phyloP scores from a whole-genome alignment of 2,329 filamentous ascomycete species.

The Sclerotinia minor region DNA sequence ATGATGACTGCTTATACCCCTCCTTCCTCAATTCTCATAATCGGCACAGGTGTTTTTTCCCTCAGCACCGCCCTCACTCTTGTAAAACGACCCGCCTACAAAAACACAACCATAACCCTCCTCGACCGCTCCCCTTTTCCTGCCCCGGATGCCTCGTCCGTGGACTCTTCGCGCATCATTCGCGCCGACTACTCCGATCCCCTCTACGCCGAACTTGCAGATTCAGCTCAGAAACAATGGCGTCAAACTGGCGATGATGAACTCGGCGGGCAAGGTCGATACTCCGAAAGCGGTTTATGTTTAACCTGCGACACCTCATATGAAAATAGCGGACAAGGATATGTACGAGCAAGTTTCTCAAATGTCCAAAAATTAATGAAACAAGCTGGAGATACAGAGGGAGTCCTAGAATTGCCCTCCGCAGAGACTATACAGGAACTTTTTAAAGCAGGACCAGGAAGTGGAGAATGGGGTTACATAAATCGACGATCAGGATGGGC shows the following conservation, averaged over 20 bases:
- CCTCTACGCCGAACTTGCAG: conserved; percentile 73
- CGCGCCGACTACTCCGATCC: conserved; percentile 78
- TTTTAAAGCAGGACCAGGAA: conserved; percentile 51
- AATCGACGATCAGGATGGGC: conserved; percentile 79
- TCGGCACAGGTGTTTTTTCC: conserved; percentile 61
- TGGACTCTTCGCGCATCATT: conserved; percentile 65
- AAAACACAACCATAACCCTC: conserved; percentile 54
- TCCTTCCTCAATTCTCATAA: conserved; percentile 60
- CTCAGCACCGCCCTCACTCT: conserved; percentile 71
- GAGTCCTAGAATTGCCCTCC: conserved; percentile 46
- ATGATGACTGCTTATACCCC: conserved; percentile 20
- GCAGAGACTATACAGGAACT: conserved; percentile 48
- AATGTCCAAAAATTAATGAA: conserved; percentile 53
- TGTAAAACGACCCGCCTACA: conserved; percentile 58
- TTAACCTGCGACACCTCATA: conserved; percentile 56
- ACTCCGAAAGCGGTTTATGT: conserved; percentile 68
- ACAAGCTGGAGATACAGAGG: conserved; percentile 38
- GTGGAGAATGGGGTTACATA: conserved; percentile 68
- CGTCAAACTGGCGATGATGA: conserved; percentile 53
- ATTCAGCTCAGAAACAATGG: conserved; percentile 69
- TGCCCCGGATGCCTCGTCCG: conserved; percentile 58
- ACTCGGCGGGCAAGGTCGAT: conserved; percentile 64
- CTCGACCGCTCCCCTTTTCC: conserved; percentile 61
- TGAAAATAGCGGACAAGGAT: conserved; percentile 45
- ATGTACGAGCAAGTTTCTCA: conserved; percentile 59